Evolutionary conservation across 2,329 filamentous ascomycete genomes (phyloP).

Genomic region (Chaetomium olivaceum): DNA sequence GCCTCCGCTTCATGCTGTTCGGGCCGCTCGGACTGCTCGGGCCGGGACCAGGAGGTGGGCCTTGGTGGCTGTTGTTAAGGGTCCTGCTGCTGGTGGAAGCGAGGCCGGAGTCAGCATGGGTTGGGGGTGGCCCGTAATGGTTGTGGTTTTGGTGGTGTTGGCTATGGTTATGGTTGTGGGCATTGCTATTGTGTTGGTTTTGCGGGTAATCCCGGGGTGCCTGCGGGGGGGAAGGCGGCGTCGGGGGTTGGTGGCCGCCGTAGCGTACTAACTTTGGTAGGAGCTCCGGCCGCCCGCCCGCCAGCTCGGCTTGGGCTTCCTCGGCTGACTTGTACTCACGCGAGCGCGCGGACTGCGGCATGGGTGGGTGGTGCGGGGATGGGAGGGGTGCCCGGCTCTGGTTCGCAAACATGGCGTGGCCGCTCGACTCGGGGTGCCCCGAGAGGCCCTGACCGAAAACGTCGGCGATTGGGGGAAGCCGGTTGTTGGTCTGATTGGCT

Average conservation of each 20-base stretch:
- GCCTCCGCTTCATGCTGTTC: conserved; percentile 64
- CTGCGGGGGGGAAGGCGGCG: conserved; percentile 71
- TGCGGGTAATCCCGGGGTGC: conserved; percentile 34
- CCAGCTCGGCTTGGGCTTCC: conserved; percentile 86
- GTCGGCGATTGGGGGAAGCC: conserved; percentile 89
- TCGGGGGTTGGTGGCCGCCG: conserved; percentile 88
- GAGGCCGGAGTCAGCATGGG: conserved; percentile 17
- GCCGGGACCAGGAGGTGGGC: background rate
- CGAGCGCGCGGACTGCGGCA: conserved; percentile 55
- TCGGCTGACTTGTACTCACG: conserved; percentile 95
- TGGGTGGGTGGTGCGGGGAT: conserved; percentile 72
- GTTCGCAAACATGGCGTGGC: conserved; percentile 57
- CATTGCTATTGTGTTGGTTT: conserved; percentile 4
- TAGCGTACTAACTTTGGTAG: conserved; percentile 95
- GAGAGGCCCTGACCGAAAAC: conserved; percentile 84
- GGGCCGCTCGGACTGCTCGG: conserved; percentile 41
- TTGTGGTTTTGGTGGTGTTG: conserved; percentile 30
- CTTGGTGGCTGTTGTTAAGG: conserved; percentile 12
- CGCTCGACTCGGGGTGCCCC: conserved; percentile 57
- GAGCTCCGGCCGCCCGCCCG: conserved; percentile 88
- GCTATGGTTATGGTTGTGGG: conserved; percentile 8
- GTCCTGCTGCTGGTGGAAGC: conserved; percentile 47
- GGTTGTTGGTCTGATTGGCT: conserved; percentile 85
- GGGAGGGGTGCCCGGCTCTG: conserved; percentile 69
- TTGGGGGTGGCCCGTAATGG: conserved; percentile 23